Conservation (phyloP, 2,329 filamentous ascomycete species). For the Calonectria honghensis region DNA sequence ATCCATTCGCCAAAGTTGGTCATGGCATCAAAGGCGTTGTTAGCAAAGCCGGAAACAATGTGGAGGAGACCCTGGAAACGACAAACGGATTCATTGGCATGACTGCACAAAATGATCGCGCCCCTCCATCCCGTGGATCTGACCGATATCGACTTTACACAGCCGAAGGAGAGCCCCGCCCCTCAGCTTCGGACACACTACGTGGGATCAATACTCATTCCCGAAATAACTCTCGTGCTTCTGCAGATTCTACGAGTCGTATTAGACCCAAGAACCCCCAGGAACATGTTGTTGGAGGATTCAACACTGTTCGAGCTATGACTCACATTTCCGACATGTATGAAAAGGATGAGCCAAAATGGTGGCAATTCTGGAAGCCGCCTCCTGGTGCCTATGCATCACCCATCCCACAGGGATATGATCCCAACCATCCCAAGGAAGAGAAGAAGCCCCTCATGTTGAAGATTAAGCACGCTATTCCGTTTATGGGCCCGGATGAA, state of each 20-base stretch:
- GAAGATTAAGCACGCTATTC: constrained; percentile 69
- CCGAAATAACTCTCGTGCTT: constrained; percentile 61
- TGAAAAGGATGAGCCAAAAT: constrained; percentile 66
- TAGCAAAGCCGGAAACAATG: constrained; percentile 67
- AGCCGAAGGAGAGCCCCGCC: constrained; percentile 57
- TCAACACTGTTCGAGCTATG: constrained; percentile 73
- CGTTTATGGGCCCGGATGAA: constrained; percentile 68
- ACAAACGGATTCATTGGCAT: constrained; percentile 72
- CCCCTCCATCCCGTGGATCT: constrained; percentile 50
- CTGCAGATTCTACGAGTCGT: constrained; percentile 61
- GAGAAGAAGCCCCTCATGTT: constrained; percentile 70
- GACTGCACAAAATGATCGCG: not conserved
- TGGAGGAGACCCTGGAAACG: constrained; percentile 72
- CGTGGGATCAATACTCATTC: constrained; percentile 61
- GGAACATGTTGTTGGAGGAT: constrained; percentile 42
- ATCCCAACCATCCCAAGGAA: constrained; percentile 61
- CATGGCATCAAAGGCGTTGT: constrained; percentile 69
- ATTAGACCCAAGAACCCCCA: constrained; percentile 42
- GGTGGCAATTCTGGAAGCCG: constrained; percentile 80
- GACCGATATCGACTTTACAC: constrained; percentile 52
- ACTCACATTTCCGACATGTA: constrained; percentile 71
- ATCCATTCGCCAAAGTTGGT: constrained; percentile 67
- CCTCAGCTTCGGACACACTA: constrained; percentile 54
- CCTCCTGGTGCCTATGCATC: constrained; percentile 77
- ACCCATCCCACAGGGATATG: constrained; percentile 74